A percentile compares a stretch with the other conserved stretches of the same genome.
phyloP scores from a whole-genome alignment of 257 asterid genomes.

The Hygrophila difformis region DNA sequence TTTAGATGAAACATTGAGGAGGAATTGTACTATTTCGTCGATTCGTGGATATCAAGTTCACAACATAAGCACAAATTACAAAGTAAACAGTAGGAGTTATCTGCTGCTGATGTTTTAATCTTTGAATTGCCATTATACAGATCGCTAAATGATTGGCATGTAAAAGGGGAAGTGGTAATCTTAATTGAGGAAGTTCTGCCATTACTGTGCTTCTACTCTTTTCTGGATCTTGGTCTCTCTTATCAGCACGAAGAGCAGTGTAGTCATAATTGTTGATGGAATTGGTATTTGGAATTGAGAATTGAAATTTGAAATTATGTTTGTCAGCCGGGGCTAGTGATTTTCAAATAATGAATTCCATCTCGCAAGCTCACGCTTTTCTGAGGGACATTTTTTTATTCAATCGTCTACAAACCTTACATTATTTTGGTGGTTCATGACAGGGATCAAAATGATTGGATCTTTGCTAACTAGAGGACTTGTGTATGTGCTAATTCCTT shows the following conservation, averaged over 20 bases:
- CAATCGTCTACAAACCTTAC: too few species aligned
- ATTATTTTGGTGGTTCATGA: too few species aligned
- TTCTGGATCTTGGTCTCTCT: constrained; percentile 10
- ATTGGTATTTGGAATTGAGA: constrained; percentile 11
- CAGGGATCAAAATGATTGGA: constrained; percentile 74
- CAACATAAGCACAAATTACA: too few species aligned
- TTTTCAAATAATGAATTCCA: neutral
- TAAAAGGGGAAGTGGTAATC: neutral
- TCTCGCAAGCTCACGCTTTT: too few species aligned
- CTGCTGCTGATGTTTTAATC: constrained; percentile 3
- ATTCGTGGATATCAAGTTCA: too few species aligned
- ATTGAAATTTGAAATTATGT: neutral
- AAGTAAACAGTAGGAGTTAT: too few species aligned
- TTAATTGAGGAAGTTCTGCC: too few species aligned
- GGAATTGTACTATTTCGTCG: too few species aligned
- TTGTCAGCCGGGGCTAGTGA: constrained; percentile 2
- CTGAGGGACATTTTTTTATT: too few species aligned
- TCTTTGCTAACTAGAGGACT: constrained; percentile 75
- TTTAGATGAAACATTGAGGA: too few species aligned
- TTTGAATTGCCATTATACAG: neutral
- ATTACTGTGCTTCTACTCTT: constrained; percentile 2
- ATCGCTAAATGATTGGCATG: constrained; percentile 3
- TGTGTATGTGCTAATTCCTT: constrained; percentile 38
- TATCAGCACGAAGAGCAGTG: neutral
- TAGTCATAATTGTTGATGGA: neutral